phyloP scores from a whole-genome alignment of 2,329 filamentous ascomycete species.

The Purpureocillium takamizusanense region DNA sequence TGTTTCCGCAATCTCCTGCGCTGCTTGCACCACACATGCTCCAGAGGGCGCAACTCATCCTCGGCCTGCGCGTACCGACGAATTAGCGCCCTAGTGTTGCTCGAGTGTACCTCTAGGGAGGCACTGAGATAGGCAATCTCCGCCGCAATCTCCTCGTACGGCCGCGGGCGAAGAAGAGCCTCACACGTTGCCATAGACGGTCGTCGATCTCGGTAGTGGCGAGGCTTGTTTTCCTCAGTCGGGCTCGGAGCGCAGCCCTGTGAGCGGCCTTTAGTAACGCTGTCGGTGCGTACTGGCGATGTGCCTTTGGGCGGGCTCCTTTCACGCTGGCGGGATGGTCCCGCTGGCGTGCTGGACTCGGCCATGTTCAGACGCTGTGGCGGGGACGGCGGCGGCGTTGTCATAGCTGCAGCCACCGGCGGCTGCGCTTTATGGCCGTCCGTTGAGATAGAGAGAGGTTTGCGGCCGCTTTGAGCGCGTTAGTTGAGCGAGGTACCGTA shows the following conservation, averaged over 20 bases:
- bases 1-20: conserved; percentile 29
- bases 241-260: too few species aligned
- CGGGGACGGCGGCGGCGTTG: background rate
- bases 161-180: conserved; percentile 23
- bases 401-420: background rate
- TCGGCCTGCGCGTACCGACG: conserved; percentile 27
- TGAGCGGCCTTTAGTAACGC: too few species aligned
- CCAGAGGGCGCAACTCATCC: conserved; percentile 15
- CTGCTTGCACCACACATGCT: conserved; percentile 10
- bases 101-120: conserved; percentile 30
- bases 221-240: background rate
- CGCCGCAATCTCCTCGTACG: conserved; percentile 31
- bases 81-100: conserved; percentile 27
- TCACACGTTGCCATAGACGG: background rate
- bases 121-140: conserved; percentile 38
- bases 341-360: too few species aligned
- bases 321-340: background rate
- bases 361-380: background rate
- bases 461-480: too few species aligned
- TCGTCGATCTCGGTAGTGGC: background rate
- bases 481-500: background rate
- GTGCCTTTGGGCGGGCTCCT: too few species aligned
- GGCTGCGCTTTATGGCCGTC: background rate
- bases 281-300: too few species aligned
- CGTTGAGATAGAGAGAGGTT: too few species aligned